phyloP scores from a whole-genome alignment of 306 rosid genomes.

The Glycine latifolia region DNA sequence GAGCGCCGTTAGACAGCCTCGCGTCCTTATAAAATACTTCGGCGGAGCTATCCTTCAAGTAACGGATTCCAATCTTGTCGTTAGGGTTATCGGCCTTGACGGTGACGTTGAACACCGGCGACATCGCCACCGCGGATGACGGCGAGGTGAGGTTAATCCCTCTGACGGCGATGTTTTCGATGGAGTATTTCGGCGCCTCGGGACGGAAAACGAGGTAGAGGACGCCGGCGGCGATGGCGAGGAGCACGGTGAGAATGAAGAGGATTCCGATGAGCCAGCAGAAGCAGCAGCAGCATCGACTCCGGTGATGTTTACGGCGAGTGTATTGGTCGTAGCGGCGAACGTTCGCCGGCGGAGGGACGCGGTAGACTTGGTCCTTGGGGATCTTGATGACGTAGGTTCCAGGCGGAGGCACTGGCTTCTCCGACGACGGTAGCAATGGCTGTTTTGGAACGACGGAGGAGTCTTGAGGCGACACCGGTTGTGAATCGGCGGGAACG shows the following conservation, averaged over 20 bases:
- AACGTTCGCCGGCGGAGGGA: conserved; percentile 82
- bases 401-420: conserved; percentile 62
- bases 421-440: conserved; percentile 36
- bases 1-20: conserved; percentile 57
- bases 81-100: conserved; percentile 69
- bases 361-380: conserved; percentile 78
- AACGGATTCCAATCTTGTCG: conserved; percentile 71
- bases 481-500: background rate
- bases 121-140: conserved; percentile 38
- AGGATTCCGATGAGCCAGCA: conserved; percentile 57
- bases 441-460: conserved; percentile 16
- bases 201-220: conserved; percentile 76
- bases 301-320: conserved; percentile 45
- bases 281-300: conserved; percentile 53
- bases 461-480: conserved; percentile 22
- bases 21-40: conserved; percentile 52
- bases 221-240: conserved; percentile 53
- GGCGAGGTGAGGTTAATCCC: conserved; percentile 60
- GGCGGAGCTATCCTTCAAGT: conserved; percentile 60
- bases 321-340: conserved; percentile 55
- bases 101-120: conserved; percentile 63
- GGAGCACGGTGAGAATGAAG: conserved; percentile 46
- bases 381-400: conserved; percentile 77
- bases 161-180: conserved; percentile 51
- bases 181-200: conserved; percentile 58